Percentiles rank a stretch among this genome's conserved stretches.
phyloP scores from a whole-genome alignment of 2,329 filamentous ascomycete genomes.

The Myriosclerotinia scirpicola region DNA sequence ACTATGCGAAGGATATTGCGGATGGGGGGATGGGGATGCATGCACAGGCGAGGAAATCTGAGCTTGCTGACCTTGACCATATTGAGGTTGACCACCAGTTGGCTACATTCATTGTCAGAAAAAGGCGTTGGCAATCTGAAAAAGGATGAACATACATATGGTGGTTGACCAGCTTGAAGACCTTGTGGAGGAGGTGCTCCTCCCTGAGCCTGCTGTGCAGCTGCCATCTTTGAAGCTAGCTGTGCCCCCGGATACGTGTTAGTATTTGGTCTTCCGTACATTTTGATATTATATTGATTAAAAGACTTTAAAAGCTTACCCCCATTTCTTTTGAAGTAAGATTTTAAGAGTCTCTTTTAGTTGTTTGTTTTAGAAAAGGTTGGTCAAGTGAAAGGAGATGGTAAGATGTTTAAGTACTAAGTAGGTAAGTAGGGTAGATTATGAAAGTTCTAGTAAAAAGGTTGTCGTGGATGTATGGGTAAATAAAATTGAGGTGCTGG shows the following conservation, averaged over 20 bases:
- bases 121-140: not conserved
- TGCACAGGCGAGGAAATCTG: conserved; percentile 17
- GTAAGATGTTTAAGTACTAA: not conserved
- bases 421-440: not conserved
- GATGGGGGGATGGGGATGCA: conserved; percentile 13
- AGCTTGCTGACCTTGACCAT: conserved; percentile 17
- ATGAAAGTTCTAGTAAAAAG: not conserved
- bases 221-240: conserved; percentile 24
- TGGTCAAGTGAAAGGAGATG: not conserved
- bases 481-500: conserved; percentile 4
- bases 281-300: not conserved
- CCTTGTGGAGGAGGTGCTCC: conserved; percentile 13
- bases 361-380: not conserved
- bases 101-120: conserved; percentile 18
- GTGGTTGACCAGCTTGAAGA: conserved; percentile 19
- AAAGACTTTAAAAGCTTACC: conserved; percentile 24
- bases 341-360: conserved; percentile 17
- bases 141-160: conserved; percentile 17
- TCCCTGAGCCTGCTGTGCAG: conserved; percentile 19
- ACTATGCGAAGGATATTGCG: conserved; percentile 6
- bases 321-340: conserved; percentile 22
- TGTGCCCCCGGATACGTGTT: conserved; percentile 18
- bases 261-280: conserved; percentile 22
- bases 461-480: not conserved
- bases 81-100: conserved; percentile 16